Base-by-base conservation (phyloP, 805 yeast genomes). In the Sugiyamaella marilandica region DNA sequence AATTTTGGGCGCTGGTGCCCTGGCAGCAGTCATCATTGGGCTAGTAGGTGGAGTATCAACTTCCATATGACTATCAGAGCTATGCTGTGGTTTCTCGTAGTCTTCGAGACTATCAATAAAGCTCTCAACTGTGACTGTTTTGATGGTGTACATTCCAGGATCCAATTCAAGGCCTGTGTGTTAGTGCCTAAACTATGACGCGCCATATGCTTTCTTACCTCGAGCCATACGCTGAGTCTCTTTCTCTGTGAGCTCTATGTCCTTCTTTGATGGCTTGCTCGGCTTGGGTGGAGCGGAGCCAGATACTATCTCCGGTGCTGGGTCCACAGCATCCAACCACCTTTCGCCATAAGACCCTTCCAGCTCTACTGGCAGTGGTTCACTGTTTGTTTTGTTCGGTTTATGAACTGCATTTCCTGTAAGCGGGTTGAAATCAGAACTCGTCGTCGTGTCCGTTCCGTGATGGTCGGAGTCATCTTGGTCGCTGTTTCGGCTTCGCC, bases 161-260 rank as follows among this genome's bases (percentile, higher is more conserved):
- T 60, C 63, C n/a, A 62, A 53, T 19, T 60, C 56, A 10, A 60
- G 49, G 9, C 53, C 43, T n/a, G 19, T n/a, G 19, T 16, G 43
- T 39, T 39, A 39, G 43, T 39, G 18, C 8, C 39, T n/a, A 34
- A 5, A 34, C 39, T 5, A 14, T 5, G 37, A 34, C 37, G 16
- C 37, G 16, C 9, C 14, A 39, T 39, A n/a, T 24, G 29, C 5
- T 39, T 14, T 14, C 43, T 39, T 39, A 39, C 43, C 50, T 35
- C 60, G 54, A 41, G 58, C 56, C 49, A 61, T 55, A 36, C 60
- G 32, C 41, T 50, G 61, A 11, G 58, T 56, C 29, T 60, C 62
- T 13, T 51, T 26, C 41, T 51, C 54, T 8, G 58, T 52, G 18
- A 56, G 50, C 41, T 59, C 64, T 34, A 44, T 48, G 5, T 60